Conservation (phyloP, 257 asterid species). For the Plantago ovata region DNA sequence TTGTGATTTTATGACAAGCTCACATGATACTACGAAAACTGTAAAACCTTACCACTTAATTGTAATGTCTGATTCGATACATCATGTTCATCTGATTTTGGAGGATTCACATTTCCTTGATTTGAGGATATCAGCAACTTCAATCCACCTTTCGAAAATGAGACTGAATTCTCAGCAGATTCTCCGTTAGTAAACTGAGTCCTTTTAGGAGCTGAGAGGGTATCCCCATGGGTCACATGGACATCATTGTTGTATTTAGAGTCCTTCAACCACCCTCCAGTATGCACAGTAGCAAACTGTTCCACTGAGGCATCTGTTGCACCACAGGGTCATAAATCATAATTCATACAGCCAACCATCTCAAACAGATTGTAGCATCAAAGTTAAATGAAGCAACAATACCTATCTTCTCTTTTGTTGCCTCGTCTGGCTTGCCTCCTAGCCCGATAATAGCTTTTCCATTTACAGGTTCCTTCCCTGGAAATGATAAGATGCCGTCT, state of each 20-base stretch:
- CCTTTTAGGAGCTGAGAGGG: constrained; percentile 22
- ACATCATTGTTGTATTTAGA: constrained; percentile 26
- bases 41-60: too few species aligned
- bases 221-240: constrained; percentile 19
- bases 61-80: background rate
- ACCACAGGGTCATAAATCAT: background rate
- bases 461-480: background rate
- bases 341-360: background rate
- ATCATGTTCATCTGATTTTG: constrained; percentile 22
- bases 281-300: constrained; percentile 25
- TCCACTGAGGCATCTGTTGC: constrained; percentile 27
- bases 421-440: background rate
- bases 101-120: constrained; percentile 17
- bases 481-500: background rate
- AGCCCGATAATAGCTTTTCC: background rate
- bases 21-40: too few species aligned
- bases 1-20: too few species aligned
- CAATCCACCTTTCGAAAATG: constrained; percentile 39
- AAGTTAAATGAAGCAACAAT: background rate
- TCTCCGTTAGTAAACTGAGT: constrained; percentile 25
- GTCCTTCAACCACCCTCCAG: constrained; percentile 20
- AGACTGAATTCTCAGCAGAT: constrained; percentile 20
- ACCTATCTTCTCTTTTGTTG: background rate
- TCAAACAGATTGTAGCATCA: too few species aligned
- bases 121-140: constrained; percentile 37